phyloP scores from a whole-genome alignment of 139 green algal species.

The Mesotaenium endlicherianum region DNA sequence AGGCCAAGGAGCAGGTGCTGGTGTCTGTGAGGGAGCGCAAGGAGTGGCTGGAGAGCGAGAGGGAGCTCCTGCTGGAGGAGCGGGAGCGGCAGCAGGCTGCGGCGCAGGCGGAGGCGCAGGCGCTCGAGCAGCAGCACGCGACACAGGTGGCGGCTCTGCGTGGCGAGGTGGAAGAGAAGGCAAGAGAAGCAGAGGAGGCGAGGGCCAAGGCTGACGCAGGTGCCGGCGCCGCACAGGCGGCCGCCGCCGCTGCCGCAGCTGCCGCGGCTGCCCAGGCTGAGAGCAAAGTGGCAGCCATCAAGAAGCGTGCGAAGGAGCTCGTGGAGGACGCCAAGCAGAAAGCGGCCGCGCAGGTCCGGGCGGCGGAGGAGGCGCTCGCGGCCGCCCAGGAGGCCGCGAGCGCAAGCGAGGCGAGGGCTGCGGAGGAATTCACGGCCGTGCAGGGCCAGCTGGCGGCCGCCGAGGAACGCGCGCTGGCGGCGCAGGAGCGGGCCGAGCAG shows the following conservation, averaged over 20 bases:
- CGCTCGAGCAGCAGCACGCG: not conserved
- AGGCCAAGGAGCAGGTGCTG: not conserved
- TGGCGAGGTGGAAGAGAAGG: not conserved
- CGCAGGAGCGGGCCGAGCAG: not conserved
- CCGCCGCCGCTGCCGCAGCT: not conserved
- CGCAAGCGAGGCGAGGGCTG: not conserved
- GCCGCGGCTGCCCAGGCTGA: not conserved
- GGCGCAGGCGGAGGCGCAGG: not conserved
- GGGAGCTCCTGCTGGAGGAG: not conserved
- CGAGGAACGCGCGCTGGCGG: not conserved
- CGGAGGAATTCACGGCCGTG: not conserved
- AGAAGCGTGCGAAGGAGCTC: not conserved
- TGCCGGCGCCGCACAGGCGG: not conserved
- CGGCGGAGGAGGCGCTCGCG: not conserved
- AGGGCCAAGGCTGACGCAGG: slow-evolving; percentile 1
- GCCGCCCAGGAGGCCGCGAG: not conserved
- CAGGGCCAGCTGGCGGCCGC: not conserved
- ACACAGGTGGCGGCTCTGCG: not conserved
- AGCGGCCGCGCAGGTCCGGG: not conserved
- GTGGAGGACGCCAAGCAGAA: not conserved
- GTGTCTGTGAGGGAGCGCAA: not conserved
- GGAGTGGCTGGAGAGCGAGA: not conserved
- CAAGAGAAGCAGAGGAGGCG: not conserved
- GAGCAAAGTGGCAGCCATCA: not conserved
- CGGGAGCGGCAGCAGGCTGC: not conserved